Evolutionary conservation across 2,329 filamentous ascomycete genomes (phyloP), one percentile per base, ranked within the genome.

Genomic region (Fusarium torulosum): DNA sequence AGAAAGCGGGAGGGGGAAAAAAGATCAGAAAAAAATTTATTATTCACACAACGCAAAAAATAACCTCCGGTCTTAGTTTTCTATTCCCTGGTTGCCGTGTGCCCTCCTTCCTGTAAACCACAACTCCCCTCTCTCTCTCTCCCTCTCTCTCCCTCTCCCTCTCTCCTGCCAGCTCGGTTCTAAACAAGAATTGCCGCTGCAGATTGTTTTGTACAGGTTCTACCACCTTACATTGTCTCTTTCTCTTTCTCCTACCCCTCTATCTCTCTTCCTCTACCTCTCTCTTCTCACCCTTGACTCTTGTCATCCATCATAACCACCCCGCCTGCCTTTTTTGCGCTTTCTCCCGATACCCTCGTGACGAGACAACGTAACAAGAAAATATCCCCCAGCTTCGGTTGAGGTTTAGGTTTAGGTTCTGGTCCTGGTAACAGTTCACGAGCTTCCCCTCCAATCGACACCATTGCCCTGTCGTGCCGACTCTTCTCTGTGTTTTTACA

Each of bases 21-120:
- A 75, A 73, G 77, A 41, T 35, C 79, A 27, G 47, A 75, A 80
- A 79, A 79, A 78, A 79, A 80, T 79, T 67, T 65, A 78, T 79
- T 79, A 73, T 76, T 78, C 77, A 77, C 77, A 79, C 74, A 79
- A 78, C 72, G 75, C 72, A 76, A 78, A 77, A 76, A 76, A 74
- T 73, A 77, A 74, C 73, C 73, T 76, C 69, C 71, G 73, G 57
- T 66, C 64, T 72, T 67, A 64, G 60, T 74, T 76, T 76, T 70
- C 67, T 68, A 57, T 68, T 59, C 52, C 44, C 60, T 59, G 60
- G 71, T 71, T 58, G 53, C 59, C 64, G 67, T 73, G 72, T 73
- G 69, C 70, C 71, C 73, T 75, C 65, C 65, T 62, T 57, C 55
- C 64, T 61, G 62, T 66, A 66, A 70, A 72, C 67, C 74, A 76